phyloP scores from a whole-genome alignment of 2,329 filamentous ascomycete genomes.

The Venturia effusa region DNA sequence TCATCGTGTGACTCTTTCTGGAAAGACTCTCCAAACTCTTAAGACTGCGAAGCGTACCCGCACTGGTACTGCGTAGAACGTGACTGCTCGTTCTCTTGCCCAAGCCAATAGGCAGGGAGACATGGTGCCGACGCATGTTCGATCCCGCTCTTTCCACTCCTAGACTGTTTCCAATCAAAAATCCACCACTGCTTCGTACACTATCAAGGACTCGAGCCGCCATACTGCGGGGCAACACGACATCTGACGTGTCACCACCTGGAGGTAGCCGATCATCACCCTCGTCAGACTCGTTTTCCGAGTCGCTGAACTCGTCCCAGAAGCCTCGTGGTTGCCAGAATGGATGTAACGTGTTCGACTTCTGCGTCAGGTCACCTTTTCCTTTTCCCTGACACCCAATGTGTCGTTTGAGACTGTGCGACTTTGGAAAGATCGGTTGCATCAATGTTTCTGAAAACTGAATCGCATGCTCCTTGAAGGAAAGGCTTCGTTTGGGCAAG shows the following conservation, averaged over 20 bases:
- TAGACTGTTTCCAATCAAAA: slow-evolving; percentile 44
- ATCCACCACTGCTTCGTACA: slow-evolving; percentile 32
- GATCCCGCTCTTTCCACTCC: slow-evolving; percentile 40
- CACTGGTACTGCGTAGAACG: slow-evolving; percentile 13
- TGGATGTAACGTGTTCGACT: slow-evolving; percentile 39
- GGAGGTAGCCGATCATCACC: slow-evolving; percentile 28
- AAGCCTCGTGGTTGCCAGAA: slow-evolving; percentile 55
- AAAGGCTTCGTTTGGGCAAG: slow-evolving; percentile 23
- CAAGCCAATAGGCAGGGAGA: slow-evolving; percentile 24
- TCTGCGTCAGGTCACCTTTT: slow-evolving; percentile 17
- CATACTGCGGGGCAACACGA: slow-evolving; percentile 12
- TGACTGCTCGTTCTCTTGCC: slow-evolving; percentile 14
- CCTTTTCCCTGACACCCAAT: slow-evolving; percentile 15
- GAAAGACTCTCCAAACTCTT: slow-evolving; percentile 9
- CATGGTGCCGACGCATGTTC: slow-evolving; percentile 31
- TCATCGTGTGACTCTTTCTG: slow-evolving; percentile 22
- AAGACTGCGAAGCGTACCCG: slow-evolving; percentile 12
- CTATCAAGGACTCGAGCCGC: slow-evolving; percentile 24
- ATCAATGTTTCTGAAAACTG: slow-evolving; percentile 10
- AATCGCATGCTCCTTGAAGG: slow-evolving; percentile 10
- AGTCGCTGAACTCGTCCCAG: slow-evolving; percentile 45
- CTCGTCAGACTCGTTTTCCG: slow-evolving; percentile 24
- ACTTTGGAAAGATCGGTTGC: slow-evolving; percentile 7
- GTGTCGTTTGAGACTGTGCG: slow-evolving; percentile 14
- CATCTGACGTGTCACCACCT: slow-evolving; percentile 36